Percentiles rank a stretch among this genome's conserved stretches.
These are phyloP conservation scores for Phytopythium boreale DNA, from an alignment of 352 stramenopile genomes.

Conservation along the genomic window DNA sequence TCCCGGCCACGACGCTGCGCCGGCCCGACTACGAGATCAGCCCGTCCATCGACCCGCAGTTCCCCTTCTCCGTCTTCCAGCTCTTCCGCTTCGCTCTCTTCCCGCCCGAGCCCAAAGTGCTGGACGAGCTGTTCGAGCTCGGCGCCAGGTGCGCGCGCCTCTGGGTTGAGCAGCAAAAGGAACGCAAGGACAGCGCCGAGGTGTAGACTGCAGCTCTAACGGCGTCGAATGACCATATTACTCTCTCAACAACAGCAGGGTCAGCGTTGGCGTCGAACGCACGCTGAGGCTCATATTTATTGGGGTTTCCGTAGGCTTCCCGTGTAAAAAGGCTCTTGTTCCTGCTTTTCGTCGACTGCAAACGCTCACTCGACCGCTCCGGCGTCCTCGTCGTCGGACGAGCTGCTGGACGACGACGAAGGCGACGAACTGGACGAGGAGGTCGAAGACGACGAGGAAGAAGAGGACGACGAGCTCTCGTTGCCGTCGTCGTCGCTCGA, in stretches of 20 bases:
- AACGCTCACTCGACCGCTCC: background rate
- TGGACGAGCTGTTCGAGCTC: slow-evolving; percentile 67
- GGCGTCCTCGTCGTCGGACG: slow-evolving; percentile 35
- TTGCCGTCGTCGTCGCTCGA: slow-evolving; percentile 34
- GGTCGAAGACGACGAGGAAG: slow-evolving; percentile 41
- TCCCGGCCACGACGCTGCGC: slow-evolving; percentile 50
- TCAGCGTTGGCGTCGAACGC: background rate
- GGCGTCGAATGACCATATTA: background rate
- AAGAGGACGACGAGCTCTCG: slow-evolving; percentile 47
- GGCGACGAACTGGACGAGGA: slow-evolving; percentile 37
- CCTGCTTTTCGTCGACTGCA: background rate
- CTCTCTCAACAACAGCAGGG: background rate
- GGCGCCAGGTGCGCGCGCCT: slow-evolving; percentile 45
- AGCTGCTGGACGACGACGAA: slow-evolving; percentile 45
- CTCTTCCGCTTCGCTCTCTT: slow-evolving; percentile 54
- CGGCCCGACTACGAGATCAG: slow-evolving; percentile 74
- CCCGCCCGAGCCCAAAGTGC: slow-evolving; percentile 43
- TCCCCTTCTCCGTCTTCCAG: slow-evolving; percentile 57
- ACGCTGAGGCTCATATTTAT: background rate
- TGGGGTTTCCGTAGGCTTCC: background rate
- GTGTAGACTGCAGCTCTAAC: background rate
- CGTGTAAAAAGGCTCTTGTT: background rate
- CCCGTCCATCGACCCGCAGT: slow-evolving; percentile 55
- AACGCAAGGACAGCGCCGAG: background rate
- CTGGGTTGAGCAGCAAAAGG: slow-evolving; percentile 35